Percentiles rank a stretch among this genome's conserved stretches.
These are phyloP conservation scores for Pichia sporocuriosa DNA, from an alignment of 805 yeast genomes.

Conservation along the genomic window DNA sequence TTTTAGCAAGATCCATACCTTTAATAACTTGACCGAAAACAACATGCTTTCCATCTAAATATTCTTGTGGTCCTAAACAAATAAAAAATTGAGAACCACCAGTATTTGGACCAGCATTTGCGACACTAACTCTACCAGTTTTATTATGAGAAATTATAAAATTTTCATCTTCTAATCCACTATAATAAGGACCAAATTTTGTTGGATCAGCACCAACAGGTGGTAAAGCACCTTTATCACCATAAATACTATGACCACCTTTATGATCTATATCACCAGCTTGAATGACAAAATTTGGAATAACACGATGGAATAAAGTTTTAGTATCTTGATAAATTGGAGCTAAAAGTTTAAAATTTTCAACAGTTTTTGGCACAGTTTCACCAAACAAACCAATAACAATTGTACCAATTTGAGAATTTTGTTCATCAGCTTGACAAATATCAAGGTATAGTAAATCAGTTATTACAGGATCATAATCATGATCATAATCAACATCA, in stretches of 20 bases:
- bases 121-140: slow-evolving; percentile 43
- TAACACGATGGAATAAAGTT: slow-evolving; percentile 67
- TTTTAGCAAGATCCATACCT: slow-evolving; percentile 56
- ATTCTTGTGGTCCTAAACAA: slow-evolving; percentile 43
- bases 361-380: slow-evolving; percentile 55
- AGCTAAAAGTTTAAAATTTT: slow-evolving; percentile 50
- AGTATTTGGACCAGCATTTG: slow-evolving; percentile 45
- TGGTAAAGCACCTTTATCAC: slow-evolving; percentile 9
- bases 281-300: slow-evolving; percentile 70
- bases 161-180: slow-evolving; percentile 67
- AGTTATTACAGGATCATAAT: slow-evolving; percentile 42
- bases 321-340: slow-evolving; percentile 41
- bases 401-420: slow-evolving; percentile 35
- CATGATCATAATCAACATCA: not conserved
- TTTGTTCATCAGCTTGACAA: slow-evolving; percentile 18
- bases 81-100: slow-evolving; percentile 69
- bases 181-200: slow-evolving; percentile 40
- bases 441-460: slow-evolving; percentile 40
- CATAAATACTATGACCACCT: slow-evolving; percentile 73
- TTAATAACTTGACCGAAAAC: slow-evolving; percentile 73
- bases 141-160: slow-evolving; percentile 41
- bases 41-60: slow-evolving; percentile 60
- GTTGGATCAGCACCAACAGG: slow-evolving; percentile 5
- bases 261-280: slow-evolving; percentile 81
- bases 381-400: slow-evolving; percentile 60